Evolutionary conservation across 176 grass and related monocot genomes (phyloP).

Genomic region (Themeda triandra): DNA sequence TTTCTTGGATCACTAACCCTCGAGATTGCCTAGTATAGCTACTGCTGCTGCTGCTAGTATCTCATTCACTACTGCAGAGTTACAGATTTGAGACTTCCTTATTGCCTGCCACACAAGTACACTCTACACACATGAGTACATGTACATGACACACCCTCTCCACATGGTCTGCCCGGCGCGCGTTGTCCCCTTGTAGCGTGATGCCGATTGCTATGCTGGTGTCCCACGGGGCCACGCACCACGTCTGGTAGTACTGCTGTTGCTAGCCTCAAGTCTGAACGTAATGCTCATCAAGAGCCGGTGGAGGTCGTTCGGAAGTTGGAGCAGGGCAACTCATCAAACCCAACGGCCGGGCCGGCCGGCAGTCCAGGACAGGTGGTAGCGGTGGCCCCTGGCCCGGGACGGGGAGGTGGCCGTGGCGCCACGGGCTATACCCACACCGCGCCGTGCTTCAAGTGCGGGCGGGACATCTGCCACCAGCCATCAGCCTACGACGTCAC

Average conservation of each 20-base stretch:
- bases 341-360: not conserved
- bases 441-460: too few species aligned
- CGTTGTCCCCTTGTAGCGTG: not conserved
- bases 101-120: too few species aligned
- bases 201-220: not conserved
- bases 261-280: not conserved
- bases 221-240: not conserved
- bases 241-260: too few species aligned
- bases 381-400: too few species aligned
- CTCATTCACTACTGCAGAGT: too few species aligned
- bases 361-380: not conserved
- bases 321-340: not conserved
- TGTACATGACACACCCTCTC: too few species aligned
- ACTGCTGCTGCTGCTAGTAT: not conserved
- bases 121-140: too few species aligned
- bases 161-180: not conserved
- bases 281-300: not conserved
- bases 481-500: too few species aligned
- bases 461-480: too few species aligned
- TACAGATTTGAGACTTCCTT: too few species aligned
- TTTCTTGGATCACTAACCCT: conserved; percentile 18
- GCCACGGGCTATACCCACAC: too few species aligned
- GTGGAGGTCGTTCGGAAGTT: not conserved
- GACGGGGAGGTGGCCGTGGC: not conserved
- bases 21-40: not conserved